phyloP scores from a whole-genome alignment of 2,329 filamentous ascomycete genomes.

The Geosmithia putterillii region DNA sequence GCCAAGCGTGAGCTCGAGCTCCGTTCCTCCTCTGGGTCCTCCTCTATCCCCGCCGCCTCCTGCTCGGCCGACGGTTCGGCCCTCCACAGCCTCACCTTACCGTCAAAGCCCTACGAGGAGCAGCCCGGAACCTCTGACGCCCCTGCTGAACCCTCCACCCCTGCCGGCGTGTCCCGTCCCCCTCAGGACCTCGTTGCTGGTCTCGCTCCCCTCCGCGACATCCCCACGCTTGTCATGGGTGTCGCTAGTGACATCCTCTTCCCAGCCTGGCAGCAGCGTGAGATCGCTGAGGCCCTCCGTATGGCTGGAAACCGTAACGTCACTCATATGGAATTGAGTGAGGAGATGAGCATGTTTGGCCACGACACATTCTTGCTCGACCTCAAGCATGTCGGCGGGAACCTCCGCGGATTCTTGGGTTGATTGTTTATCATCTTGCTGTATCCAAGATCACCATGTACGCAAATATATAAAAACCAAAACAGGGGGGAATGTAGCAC shows the following conservation, averaged over 20 bases:
- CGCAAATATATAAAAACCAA: not conserved
- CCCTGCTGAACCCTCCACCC: conserved; percentile 10
- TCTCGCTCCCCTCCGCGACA: conserved; percentile 57
- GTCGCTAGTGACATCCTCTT: conserved; percentile 95
- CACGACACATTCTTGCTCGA: conserved; percentile 95
- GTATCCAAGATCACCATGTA: not conserved
- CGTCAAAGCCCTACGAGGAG: conserved; percentile 76
- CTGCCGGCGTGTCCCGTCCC: conserved; percentile 34
- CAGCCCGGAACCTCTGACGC: conserved; percentile 35
- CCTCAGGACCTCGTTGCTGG: conserved; percentile 73
- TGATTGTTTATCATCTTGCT: conserved; percentile 17
- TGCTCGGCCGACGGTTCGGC: conserved; percentile 39
- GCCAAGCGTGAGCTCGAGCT: conserved; percentile 47
- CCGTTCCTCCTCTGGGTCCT: conserved; percentile 19
- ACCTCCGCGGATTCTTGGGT: conserved; percentile 64
- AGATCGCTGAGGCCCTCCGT: conserved; percentile 76
- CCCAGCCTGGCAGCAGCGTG: conserved; percentile 94
- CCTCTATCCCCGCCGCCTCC: conserved; percentile 36
- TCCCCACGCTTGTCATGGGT: conserved; percentile 78
- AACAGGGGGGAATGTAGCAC: no score
- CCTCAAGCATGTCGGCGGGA: conserved; percentile 80
- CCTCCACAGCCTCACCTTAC: conserved; percentile 58
- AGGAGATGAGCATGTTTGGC: conserved; percentile 89
- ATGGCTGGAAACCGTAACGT: conserved; percentile 69
- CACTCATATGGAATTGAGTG: conserved; percentile 79